These are phyloP conservation scores for Angomonas ambiguus DNA, from an alignment of 208 protist species.

Conservation along the genomic window DNA sequence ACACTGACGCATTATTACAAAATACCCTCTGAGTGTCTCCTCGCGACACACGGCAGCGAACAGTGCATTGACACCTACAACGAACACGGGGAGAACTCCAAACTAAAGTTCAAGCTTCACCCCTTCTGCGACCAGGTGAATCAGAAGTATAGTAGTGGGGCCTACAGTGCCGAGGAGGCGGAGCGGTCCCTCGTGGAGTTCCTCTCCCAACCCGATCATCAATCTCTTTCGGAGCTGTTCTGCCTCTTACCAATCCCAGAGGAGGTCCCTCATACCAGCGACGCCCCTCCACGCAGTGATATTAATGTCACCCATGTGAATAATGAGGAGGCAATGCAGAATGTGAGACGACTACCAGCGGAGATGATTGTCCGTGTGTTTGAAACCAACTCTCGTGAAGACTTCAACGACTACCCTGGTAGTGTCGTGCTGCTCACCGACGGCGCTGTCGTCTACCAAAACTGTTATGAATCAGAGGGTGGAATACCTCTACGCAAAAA, in stretches of 20 bases:
- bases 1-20: slow-evolving; percentile 66
- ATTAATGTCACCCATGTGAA: slow-evolving; percentile 62
- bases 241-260: background rate
- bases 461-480: slow-evolving; percentile 45
- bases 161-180: slow-evolving; percentile 20
- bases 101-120: slow-evolving; percentile 73
- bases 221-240: background rate
- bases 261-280: background rate
- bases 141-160: background rate
- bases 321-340: slow-evolving; percentile 37
- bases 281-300: background rate
- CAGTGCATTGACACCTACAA: slow-evolving; percentile 80
- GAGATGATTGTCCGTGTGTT: slow-evolving; percentile 75
- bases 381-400: slow-evolving; percentile 76
- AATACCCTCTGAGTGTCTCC: slow-evolving; percentile 61
- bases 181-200: slow-evolving; percentile 11
- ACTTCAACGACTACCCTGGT: slow-evolving; percentile 57
- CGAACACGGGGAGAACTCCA: slow-evolving; percentile 82
- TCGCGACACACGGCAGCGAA: slow-evolving; percentile 48
- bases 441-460: slow-evolving; percentile 55
- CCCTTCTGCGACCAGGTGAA: background rate
- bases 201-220: background rate
- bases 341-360: slow-evolving; percentile 46
- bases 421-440: slow-evolving; percentile 67
- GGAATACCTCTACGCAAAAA: slow-evolving; percentile 51